A percentile compares a stretch with the other conserved stretches of the same genome.
phyloP scores from a whole-genome alignment of 139 green algal genomes.

The Micractinium conductrix region DNA sequence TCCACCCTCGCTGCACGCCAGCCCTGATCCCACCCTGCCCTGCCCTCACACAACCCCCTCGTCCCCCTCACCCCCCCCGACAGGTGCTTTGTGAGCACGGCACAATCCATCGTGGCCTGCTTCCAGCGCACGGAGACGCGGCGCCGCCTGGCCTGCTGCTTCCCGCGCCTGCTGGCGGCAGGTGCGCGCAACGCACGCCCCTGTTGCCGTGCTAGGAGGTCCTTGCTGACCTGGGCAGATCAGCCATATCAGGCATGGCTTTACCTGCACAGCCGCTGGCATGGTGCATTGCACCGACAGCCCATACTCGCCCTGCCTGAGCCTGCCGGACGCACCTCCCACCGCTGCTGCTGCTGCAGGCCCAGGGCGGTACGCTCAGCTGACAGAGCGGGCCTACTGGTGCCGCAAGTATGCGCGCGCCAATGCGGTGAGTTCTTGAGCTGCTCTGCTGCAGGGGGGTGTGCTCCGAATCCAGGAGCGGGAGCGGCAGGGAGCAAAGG shows the following conservation, averaged over 20 bases:
- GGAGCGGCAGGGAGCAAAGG: not conserved
- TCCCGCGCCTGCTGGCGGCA: not conserved
- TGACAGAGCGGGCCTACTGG: conserved; percentile 53
- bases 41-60: too few relatives aligned
- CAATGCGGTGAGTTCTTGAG: conserved; percentile 33
- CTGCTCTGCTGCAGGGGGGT: not conserved
- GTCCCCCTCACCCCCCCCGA: too few relatives aligned
- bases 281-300: too few relatives aligned
- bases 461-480: not conserved
- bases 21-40: not conserved
- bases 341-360: too few relatives aligned
- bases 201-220: too few relatives aligned
- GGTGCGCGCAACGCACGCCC: not conserved
- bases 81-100: conserved; percentile 3
- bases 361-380: not conserved
- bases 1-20: too few relatives aligned
- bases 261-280: too few relatives aligned
- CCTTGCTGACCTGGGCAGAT: not conserved
- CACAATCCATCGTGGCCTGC: not conserved
- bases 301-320: too few relatives aligned
- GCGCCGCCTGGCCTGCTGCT: conserved; percentile 9
- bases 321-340: too few relatives aligned
- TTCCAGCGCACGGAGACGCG: conserved; percentile 9
- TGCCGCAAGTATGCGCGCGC: conserved; percentile 54
- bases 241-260: too few relatives aligned